Evolutionary conservation across 352 stramenopile species (phyloP), one percentile per base, ranked within the genome.

Genomic region (Phytophthora cryptogea): DNA sequence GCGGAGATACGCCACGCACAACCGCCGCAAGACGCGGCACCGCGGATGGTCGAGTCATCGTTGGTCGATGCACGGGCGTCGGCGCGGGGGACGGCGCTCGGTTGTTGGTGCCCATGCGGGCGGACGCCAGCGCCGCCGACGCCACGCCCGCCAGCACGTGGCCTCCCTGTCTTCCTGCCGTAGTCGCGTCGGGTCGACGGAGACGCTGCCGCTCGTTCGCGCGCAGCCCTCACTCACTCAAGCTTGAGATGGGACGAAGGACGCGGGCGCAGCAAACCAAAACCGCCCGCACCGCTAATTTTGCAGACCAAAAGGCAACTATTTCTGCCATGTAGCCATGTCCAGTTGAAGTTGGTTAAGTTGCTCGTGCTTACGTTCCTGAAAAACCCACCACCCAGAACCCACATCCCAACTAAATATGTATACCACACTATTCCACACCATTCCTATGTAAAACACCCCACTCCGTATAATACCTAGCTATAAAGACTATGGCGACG

Each of bases 401-500:
- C 20, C 20, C 20, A n/a, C n/a, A n/a, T n/a, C n/a, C n/a, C n/a
- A n/a, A n/a, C n/a, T n/a, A n/a, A n/a, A n/a, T n/a, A n/a, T n/a
- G n/a, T n/a, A n/a, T n/a, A n/a, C n/a, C n/a, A n/a, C n/a, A n/a
- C n/a, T n/a, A n/a, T n/a, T n/a, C 20, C 20, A 23, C 20, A 23
- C 20, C 20, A 23, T 23, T 3, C 2, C 20, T 23, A 2, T 23
- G 20, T 23, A 23, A 2, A 23, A 23, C 20, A 23, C 20, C 20
- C 20, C 20, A 23, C 20, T 23, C 20, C n/a, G n/a, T n/a, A n/a
- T n/a, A n/a, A n/a, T n/a, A n/a, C n/a, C n/a, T n/a, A n/a, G n/a
- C n/a, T n/a, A n/a, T n/a, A n/a, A 23, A 23, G 20, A 44, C 23
- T 2, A 82, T 82, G 72, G 68, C 70, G 56, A 82, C 77, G 45